These are phyloP conservation scores for Dactylonectria estremocensis DNA, from an alignment of 2,329 filamentous ascomycete genomes.

Conservation along the genomic window DNA sequence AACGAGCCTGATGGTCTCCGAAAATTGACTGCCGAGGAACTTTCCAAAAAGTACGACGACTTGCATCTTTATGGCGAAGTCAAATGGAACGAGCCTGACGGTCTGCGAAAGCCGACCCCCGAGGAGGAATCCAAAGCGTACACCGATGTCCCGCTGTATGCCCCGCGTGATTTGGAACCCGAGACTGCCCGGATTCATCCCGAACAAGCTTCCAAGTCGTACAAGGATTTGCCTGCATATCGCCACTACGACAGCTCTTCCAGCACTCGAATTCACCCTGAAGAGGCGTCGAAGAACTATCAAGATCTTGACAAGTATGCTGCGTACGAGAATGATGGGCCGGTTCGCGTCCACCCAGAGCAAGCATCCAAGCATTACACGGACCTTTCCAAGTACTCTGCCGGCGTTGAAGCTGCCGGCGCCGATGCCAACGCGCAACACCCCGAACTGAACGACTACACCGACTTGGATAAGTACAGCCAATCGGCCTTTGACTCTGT, in stretches of 20 bases:
- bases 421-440: conserved; percentile 43
- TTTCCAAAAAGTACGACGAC: conserved; percentile 58
- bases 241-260: conserved; percentile 47
- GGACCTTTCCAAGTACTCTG: conserved; percentile 53
- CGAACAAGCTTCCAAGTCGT: conserved; percentile 51
- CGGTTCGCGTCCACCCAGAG: conserved; percentile 48
- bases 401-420: conserved; percentile 47
- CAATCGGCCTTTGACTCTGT: conserved; percentile 48
- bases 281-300: conserved; percentile 57
- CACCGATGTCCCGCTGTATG: conserved; percentile 55
- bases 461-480: conserved; percentile 61
- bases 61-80: conserved; percentile 55
- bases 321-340: conserved; percentile 45
- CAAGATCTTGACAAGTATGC: conserved; percentile 54
- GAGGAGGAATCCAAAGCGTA: conserved; percentile 61
- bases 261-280: conserved; percentile 47
- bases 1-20: conserved; percentile 59
- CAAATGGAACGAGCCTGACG: conserved; percentile 56
- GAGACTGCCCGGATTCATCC: conserved; percentile 40
- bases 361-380: conserved; percentile 53
- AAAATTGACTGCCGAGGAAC: conserved; percentile 51
- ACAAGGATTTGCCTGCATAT: conserved; percentile 49
- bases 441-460: conserved; percentile 59
- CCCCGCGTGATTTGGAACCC: conserved; percentile 43
- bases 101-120: conserved; percentile 46